Percentiles rank a stretch among this genome's conserved stretches.
These are phyloP conservation scores for Pythium myriotylum DNA, from an alignment of 352 stramenopile genomes.

Conservation along the genomic window DNA sequence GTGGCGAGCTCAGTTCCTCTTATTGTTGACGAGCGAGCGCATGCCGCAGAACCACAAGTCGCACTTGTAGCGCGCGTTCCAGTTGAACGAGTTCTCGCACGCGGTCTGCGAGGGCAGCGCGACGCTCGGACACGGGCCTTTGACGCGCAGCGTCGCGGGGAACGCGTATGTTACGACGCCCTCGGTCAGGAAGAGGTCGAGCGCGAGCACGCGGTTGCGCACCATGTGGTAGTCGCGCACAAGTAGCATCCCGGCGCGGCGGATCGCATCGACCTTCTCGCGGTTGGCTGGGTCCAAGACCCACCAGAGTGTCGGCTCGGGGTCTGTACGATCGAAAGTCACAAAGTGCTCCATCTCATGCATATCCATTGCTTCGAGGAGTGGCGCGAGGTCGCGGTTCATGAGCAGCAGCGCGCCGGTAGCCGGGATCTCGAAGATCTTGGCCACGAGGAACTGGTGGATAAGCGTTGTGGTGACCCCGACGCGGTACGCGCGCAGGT, in stretches of 20 bases:
- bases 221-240: slow-evolving; percentile 65
- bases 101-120: slow-evolving; percentile 42
- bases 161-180: slow-evolving; percentile 52
- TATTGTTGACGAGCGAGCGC: slow-evolving; percentile 35
- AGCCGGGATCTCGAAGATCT: slow-evolving; percentile 82
- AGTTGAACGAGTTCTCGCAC: slow-evolving; percentile 51
- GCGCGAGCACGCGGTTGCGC: slow-evolving; percentile 52
- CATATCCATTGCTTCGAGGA: slow-evolving; percentile 59
- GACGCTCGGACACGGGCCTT: slow-evolving; percentile 60
- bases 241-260: slow-evolving; percentile 52
- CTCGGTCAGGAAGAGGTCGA: slow-evolving; percentile 63
- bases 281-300: slow-evolving; percentile 50
- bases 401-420: slow-evolving; percentile 67
- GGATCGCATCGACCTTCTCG: slow-evolving; percentile 59
- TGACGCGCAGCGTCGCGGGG: slow-evolving; percentile 36
- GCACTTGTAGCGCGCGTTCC: slow-evolving; percentile 71
- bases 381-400: slow-evolving; percentile 57
- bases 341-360: slow-evolving; percentile 67
- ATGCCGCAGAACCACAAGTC: slow-evolving; percentile 74
- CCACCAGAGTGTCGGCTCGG: slow-evolving; percentile 52
- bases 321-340: slow-evolving; percentile 57
- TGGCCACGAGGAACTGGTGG: slow-evolving; percentile 78
- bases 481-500: slow-evolving; percentile 70
- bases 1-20: slow-evolving; percentile 1
- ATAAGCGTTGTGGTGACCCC: slow-evolving; percentile 74